A percentile compares a stretch with the other conserved stretches of the same genome.
These are phyloP conservation scores for Carex scoparia DNA, from an alignment of 176 grass and related monocot species.

Conservation along the genomic window DNA sequence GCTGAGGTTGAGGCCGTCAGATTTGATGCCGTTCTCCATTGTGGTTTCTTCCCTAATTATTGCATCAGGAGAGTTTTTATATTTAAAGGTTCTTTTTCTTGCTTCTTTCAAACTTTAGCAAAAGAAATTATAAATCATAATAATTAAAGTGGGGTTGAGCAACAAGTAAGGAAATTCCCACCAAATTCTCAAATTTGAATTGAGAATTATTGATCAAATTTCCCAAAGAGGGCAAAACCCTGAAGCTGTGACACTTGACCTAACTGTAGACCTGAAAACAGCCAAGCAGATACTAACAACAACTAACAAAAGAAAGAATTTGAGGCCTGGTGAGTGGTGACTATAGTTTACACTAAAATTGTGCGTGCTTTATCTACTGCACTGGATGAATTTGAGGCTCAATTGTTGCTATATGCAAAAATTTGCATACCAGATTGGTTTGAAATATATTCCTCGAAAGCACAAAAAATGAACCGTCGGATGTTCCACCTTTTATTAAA, in stretches of 20 bases:
- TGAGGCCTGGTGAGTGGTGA: not conserved
- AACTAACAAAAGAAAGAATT: not conserved
- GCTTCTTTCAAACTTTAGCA: not conserved
- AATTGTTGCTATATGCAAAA: not conserved
- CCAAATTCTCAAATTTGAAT: not conserved
- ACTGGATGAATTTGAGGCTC: not conserved
- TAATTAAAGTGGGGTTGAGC: not conserved
- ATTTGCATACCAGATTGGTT: not conserved
- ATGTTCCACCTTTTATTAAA: conserved; percentile 16
- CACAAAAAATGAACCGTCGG: not conserved
- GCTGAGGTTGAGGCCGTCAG: not conserved
- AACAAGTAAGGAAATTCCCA: not conserved
- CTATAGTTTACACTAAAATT: not conserved
- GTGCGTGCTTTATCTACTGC: not conserved
- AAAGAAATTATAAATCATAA: not conserved
- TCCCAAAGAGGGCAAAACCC: not conserved
- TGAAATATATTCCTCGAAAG: not conserved
- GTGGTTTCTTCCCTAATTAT: not conserved
- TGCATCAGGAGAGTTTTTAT: not conserved
- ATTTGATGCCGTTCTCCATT: conserved; percentile 1
- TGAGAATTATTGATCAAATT: conserved; percentile 4
- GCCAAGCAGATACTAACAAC: conserved; percentile 6
- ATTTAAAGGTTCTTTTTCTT: not conserved
- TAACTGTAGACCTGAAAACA: not conserved
- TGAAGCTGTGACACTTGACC: conserved; percentile 3